Base-by-base conservation (phyloP, 352 stramenopile genomes). In the Achlya hypogyna region DNA sequence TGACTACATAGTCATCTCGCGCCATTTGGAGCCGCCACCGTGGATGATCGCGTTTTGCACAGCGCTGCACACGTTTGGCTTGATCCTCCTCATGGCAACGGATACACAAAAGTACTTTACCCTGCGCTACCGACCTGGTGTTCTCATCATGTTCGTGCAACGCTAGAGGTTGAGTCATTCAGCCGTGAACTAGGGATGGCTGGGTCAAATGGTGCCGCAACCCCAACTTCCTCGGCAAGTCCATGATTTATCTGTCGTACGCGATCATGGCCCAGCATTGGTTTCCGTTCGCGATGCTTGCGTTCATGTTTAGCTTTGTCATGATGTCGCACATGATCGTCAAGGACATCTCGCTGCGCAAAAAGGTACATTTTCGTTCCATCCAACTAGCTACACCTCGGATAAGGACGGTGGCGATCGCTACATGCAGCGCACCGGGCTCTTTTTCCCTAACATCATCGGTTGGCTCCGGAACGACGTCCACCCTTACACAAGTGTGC, bases 181-280 rank as follows among this genome's bases (percentile, higher is more conserved):
- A 23, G 6, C 16, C n/a, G 20, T 51, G 34, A 14, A 42, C 18
- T 51, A 62, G 47, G 35, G 60, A 67, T 51, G 60, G 60, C 23
- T 67, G 60, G 60, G 8, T 67, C 31, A 58, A 45, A n/a, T 62
- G 47, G 60, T 54, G 60, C n/a, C 60, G 60, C 47, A 67, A 67
- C 60, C 56, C 60, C 10, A 67, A 67, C 40, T 67, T 52, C 34
- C 32, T 67, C 4, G 60, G 60, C 29, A 43, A 67, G 29, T 52
- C 58, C n/a, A 45, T 67, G 40, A 18, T 67, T 9, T 67, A 67
- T 25, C 23, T 58, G 10, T 67, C 60, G 40, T 67, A 34, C 49
- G 40, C 60, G 0, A 2, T 58, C 31, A 20, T 58, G 29, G 60
- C 40, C 42, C 47, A 67, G 18, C 51, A 58, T 25, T 67, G 60